Evolutionary conservation across 106 monocot genomes (phyloP), one percentile per base, ranked within the genome.

Genomic region (Posidonia australis): DNA sequence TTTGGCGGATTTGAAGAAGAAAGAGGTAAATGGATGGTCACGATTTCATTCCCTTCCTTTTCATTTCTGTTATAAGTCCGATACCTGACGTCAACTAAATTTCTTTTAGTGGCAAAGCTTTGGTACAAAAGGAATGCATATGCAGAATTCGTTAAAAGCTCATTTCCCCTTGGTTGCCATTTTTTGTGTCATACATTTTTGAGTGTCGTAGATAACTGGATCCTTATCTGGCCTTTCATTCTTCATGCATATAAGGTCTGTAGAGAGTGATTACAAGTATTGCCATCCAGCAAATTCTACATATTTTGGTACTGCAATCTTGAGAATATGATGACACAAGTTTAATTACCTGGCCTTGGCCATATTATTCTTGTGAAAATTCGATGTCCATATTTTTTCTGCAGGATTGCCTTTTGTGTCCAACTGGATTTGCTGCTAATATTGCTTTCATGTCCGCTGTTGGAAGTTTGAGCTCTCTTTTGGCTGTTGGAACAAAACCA

Each of bases 371-470:
- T 58, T n/a, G 0, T 61, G 32, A 23, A 36, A 21, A 9, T 61
- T 43, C 20, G n/a, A 44, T 9, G 10, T 9, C 12, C n/a, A 41
- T 42, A 41, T 61, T 18, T 61, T n/a, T 61, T n/a, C n/a, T 86
- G 27, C 58, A 74, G 66, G 66, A 57, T 51, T 66, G 73, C 58
- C 53, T 74, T 32, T 20, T 74, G n/a, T 74, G 73, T 24, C 73
- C 73, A 22, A 67, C 73, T 59, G 73, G 73, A 5, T 73, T 65
- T 51, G 66, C 66, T 12, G 63, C 72, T 24, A 72, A 72, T 52
- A 73, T 90, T 86, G 90, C 94, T 65, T 86, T 94, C 63, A 82
- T 94, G 65, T 67, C 86, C 18, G 86, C 94, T 65, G 66, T 94
- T 60, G 94, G 86, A 82, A 90, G 84, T 72, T 25, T 90, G 10